These are phyloP conservation scores for Tetrastigma voinierianum DNA, from an alignment of 164 flowering plant genomes.

Conservation along the genomic window DNA sequence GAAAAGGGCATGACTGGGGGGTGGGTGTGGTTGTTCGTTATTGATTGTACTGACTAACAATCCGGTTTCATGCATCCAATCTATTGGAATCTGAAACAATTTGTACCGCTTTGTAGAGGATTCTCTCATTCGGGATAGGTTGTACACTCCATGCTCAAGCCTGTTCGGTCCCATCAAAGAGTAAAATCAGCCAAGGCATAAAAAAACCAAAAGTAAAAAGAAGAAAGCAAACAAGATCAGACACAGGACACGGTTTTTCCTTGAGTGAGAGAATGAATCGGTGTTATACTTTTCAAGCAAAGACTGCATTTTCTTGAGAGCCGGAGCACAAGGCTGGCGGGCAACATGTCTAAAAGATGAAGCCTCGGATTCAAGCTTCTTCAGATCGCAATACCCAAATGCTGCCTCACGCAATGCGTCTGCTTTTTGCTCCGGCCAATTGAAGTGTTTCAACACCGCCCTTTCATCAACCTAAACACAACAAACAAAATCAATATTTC, in stretches of 20 bases:
- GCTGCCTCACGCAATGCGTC: conserved; percentile 97
- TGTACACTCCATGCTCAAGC: conserved; percentile 84
- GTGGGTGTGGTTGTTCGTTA: too few relatives aligned
- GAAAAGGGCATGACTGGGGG: neutral
- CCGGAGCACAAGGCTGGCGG: conserved; percentile 74
- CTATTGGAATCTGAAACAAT: conserved; percentile 64
- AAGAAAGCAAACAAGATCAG: neutral
- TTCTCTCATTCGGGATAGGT: conserved; percentile 79
- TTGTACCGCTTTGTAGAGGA: conserved; percentile 67
- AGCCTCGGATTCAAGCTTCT: conserved; percentile 75
- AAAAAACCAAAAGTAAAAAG: neutral
- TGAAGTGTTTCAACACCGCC: conserved; percentile 93
- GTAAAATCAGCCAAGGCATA: neutral
- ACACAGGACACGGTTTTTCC: too few relatives aligned
- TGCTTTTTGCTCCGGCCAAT: conserved; percentile 97
- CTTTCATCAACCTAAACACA: conserved; percentile 84
- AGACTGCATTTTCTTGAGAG: conserved; percentile 90
- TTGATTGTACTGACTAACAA: conserved; percentile 60
- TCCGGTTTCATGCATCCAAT: conserved; percentile 94
- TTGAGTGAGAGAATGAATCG: neutral
- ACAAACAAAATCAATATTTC: neutral
- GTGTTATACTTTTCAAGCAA: conserved; percentile 71
- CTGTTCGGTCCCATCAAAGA: conserved; percentile 31
- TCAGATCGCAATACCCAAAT: conserved; percentile 84
- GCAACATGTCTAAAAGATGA: conserved; percentile 55